Base-by-base conservation (phyloP, 345 rosid genomes). In the Firmiana major region DNA sequence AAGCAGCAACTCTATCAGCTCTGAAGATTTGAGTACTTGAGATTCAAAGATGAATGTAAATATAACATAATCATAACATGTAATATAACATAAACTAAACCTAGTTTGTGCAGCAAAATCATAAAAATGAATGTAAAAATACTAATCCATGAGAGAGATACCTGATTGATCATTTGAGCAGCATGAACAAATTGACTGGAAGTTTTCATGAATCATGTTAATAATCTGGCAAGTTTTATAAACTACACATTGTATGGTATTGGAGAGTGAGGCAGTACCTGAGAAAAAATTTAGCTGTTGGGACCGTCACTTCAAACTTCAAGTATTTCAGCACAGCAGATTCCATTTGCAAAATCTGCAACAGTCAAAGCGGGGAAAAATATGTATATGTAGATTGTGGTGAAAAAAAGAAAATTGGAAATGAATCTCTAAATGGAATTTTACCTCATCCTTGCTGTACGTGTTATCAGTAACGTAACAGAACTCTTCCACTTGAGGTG, bases 381-480 rank as follows among this genome's bases (percentile, higher is more conserved):
- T 9, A 24, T 62, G 21, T 67, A 43, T 16, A 15, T 43, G 68
- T 48, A 71, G 74, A 9, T 75, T 75, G 26, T 28, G 40, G 48
- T n/a, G 31, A 51, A 54, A 54, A 54, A 36, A 71, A 16, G 26
- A 53, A 54, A 42, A 54, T 36, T 6, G 48, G 22, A 7, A 36
- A 17, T 53, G 72, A 7, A 22, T 4, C 16, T 24, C 58, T 45
- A 57, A 72, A 74, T 40, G 55, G 11, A 57, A 43, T 51, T 71
- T 75, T 75, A 91, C 99, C 98, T 94, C 98, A 48, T 87, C 89
- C 80, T 87, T 93, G 83, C 82, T 86, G 85, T 93, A 93, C 2
- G 98, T 94, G 84, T 94, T 91, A 71, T 94, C 99, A 40, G 99
- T 93, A 51, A 93, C 92, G 86, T 89, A 93, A 76, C 98, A 91